Conservation (phyloP, 2,329 filamentous ascomycete species). For the Emydomyces testavorans region DNA sequence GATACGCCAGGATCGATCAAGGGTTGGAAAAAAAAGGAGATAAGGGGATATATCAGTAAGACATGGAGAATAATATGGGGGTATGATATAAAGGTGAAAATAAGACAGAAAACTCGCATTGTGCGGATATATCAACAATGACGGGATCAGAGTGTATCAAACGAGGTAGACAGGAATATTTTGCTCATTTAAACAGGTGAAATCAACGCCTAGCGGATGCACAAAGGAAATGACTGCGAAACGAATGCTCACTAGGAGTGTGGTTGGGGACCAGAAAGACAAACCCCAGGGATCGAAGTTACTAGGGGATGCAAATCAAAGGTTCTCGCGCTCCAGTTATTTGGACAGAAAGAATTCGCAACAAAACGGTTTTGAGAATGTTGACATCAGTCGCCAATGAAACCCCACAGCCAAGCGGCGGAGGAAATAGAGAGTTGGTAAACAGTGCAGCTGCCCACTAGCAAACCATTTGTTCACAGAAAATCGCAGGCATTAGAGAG, state of each 20-base stretch:
- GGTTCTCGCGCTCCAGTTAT: neutral
- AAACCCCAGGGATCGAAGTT: neutral
- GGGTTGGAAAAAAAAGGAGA: neutral
- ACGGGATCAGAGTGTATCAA: constrained; percentile 1
- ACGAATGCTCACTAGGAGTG: constrained; percentile 16
- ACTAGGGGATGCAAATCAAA: constrained; percentile 12
- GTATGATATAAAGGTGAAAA: constrained; percentile 9
- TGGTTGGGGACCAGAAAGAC: constrained; percentile 3
- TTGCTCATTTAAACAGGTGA: constrained; percentile 5
- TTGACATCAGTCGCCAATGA: neutral
- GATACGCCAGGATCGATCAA: constrained; percentile 2
- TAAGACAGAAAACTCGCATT: neutral
- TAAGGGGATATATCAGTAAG: constrained; percentile 6
- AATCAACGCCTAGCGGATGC: constrained; percentile 17
- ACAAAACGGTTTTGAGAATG: too few species aligned
- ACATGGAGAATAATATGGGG: constrained; percentile 5
- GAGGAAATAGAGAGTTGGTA: neutral
- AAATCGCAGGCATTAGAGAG: constrained; percentile 39
- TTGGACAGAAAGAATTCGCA: constrained; percentile 3
- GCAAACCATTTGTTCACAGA: neutral
- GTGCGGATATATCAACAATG: neutral
- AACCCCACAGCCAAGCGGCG: neutral
- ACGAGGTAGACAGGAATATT: neutral
- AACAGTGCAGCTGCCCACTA: neutral
- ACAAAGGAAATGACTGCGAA: constrained; percentile 14